Evolutionary conservation across 2,329 filamentous ascomycete species (phyloP).

Genomic region (Trichoderma sp.): DNA sequence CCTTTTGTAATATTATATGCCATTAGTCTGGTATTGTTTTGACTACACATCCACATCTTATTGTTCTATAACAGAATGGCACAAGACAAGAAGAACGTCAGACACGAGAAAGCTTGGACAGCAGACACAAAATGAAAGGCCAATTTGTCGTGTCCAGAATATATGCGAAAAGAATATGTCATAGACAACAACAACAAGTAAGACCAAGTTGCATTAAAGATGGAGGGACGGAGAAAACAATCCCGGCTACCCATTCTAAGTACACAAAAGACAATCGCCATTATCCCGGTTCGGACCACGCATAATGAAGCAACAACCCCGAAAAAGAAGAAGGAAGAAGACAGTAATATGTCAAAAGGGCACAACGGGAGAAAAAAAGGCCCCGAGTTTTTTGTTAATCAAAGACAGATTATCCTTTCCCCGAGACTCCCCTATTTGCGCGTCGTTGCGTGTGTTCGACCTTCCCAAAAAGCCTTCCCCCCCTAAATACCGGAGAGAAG

Average conservation of each 20-base stretch:
- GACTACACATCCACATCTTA: background rate
- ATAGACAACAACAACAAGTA: background rate
- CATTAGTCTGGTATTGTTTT: background rate
- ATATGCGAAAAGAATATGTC: too few relatives aligned
- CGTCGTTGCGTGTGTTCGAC: slow-evolving; percentile 2
- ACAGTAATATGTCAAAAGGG: background rate
- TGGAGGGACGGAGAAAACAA: background rate
- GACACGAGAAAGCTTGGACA: background rate
- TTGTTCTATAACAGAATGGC: background rate
- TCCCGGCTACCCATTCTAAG: slow-evolving; percentile 3
- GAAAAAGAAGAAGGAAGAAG: background rate
- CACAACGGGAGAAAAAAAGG: background rate
- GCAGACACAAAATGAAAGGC: background rate
- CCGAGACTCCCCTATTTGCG: slow-evolving; percentile 10
- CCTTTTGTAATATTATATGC: slow-evolving; percentile 12
- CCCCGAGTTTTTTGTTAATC: background rate
- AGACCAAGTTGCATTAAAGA: background rate
- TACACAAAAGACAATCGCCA: background rate
- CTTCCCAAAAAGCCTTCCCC: background rate
- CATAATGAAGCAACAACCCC: background rate
- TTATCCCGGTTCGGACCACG: background rate
- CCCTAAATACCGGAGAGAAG: slow-evolving; percentile 1
- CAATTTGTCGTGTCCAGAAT: too few relatives aligned
- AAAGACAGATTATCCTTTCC: slow-evolving; percentile 3
- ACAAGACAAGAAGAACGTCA: too few relatives aligned